Conservation (phyloP, 345 rosid species). For the Eucalyptus sp. region DNA sequence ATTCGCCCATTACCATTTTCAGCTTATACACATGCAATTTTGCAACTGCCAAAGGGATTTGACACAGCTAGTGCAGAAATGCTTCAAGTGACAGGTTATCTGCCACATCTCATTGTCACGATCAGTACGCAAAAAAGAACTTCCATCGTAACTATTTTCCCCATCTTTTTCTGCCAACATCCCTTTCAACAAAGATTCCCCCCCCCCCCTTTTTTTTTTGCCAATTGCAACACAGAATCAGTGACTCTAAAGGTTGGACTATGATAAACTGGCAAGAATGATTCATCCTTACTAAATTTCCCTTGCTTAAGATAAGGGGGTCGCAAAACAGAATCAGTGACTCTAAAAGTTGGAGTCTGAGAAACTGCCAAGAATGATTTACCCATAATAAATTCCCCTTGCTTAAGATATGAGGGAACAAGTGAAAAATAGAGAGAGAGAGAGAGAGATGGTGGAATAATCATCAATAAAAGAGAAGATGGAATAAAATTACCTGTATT, state of each 20-base stretch:
- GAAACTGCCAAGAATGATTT: background rate
- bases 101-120: background rate
- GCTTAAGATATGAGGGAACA: background rate
- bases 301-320: background rate
- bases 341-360: background rate
- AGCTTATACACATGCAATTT: background rate
- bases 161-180: background rate
- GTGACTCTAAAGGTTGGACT: background rate
- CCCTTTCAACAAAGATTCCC: background rate
- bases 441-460: background rate
- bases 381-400: background rate
- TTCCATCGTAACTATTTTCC: background rate
- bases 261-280: background rate
- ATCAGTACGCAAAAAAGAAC: background rate
- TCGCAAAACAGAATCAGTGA: background rate
- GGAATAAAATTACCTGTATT: constrained; percentile 36
- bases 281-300: background rate
- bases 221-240: background rate
- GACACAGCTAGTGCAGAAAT: background rate
- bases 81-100: background rate
- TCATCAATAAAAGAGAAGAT: background rate
- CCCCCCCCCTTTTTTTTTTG: background rate
- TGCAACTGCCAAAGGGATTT: background rate
- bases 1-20: background rate
- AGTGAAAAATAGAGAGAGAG: background rate